phyloP scores from a whole-genome alignment of 2,329 filamentous ascomycete species.

The Aureobasidium sp. region DNA sequence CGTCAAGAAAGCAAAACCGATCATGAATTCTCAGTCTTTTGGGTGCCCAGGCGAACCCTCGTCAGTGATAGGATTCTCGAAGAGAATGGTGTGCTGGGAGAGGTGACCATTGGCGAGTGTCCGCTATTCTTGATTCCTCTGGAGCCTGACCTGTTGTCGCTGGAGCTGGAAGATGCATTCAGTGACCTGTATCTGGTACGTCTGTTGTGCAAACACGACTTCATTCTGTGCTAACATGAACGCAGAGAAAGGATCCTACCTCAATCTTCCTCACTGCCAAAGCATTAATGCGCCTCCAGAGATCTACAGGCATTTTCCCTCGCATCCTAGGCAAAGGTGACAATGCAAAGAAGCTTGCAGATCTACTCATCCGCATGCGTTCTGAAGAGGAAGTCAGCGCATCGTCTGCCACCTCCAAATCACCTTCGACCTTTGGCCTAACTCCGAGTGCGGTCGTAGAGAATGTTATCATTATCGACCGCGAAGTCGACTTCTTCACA shows the following conservation, averaged over 20 bases:
- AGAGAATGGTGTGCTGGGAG: constrained; percentile 85
- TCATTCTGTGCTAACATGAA: constrained; percentile 27
- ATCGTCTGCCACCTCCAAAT: constrained; percentile 33
- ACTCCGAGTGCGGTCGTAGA: constrained; percentile 84
- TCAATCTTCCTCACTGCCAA: constrained; percentile 83
- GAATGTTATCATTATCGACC: constrained; percentile 88
- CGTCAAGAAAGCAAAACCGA: constrained; percentile 81
- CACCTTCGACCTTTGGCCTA: constrained; percentile 54
- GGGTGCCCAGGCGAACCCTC: constrained; percentile 85
- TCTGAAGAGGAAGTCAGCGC: constrained; percentile 68
- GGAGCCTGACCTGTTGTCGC: constrained; percentile 81
- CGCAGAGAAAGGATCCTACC: constrained; percentile 72
- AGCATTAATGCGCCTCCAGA: constrained; percentile 90
- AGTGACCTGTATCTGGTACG: constrained; percentile 72
- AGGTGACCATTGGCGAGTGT: constrained; percentile 81
- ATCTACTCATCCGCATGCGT: constrained; percentile 83
- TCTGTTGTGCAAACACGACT: not conserved
- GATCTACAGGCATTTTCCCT: constrained; percentile 86
- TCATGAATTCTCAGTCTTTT: constrained; percentile 96
- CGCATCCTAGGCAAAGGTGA: constrained; percentile 94
- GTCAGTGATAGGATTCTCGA: constrained; percentile 89
- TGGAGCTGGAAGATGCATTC: constrained; percentile 85
- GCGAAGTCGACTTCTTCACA: constrained; percentile 89
- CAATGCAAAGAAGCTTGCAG: constrained; percentile 80
- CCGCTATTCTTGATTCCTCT: constrained; percentile 86